A percentile compares a stretch with the other conserved stretches of the same genome.
Conservation (phyloP, 2,329 filamentous ascomycete species). For the Chalara sp. region DNA sequence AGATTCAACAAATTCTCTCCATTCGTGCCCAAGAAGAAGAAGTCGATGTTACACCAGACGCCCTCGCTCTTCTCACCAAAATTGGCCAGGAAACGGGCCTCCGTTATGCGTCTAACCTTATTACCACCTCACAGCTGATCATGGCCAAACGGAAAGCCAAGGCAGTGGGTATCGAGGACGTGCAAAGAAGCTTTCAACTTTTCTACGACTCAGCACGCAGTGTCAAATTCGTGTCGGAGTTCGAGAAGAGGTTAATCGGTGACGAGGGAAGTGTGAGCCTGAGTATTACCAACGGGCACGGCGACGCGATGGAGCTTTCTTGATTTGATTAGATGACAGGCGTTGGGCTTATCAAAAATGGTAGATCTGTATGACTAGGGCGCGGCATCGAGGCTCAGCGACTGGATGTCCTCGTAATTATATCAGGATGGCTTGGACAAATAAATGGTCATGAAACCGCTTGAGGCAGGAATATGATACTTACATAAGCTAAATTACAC, state of each 20-base stretch:
- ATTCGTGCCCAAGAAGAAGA: slow-evolving; percentile 96
- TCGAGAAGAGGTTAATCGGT: slow-evolving; percentile 88
- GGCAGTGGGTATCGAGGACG: slow-evolving; percentile 79
- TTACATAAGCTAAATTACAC: not conserved
- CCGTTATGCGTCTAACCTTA: slow-evolving; percentile 95
- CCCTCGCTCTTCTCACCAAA: slow-evolving; percentile 87
- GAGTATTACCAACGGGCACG: slow-evolving; percentile 46
- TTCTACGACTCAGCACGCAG: slow-evolving; percentile 89
- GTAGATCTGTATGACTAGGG: not conserved
- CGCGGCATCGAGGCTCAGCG: not conserved
- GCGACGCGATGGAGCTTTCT: slow-evolving; percentile 59
- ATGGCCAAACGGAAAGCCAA: slow-evolving; percentile 78
- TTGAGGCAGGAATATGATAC: too few species aligned
- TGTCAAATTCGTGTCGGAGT: slow-evolving; percentile 83
- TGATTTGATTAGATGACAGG: slow-evolving; percentile 8
- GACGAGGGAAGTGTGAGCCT: slow-evolving; percentile 77
- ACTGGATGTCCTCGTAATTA: not conserved
- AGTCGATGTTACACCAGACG: slow-evolving; percentile 83
- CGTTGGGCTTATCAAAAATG: not conserved
- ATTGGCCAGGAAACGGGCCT: slow-evolving; percentile 89
- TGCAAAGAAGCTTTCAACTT: slow-evolving; percentile 86
- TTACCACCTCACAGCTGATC: slow-evolving; percentile 87
- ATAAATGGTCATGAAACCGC: too few species aligned
- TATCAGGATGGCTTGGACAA: too few species aligned
- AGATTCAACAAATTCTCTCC: slow-evolving; percentile 86